Conservation (phyloP, 805 yeast species). For the Yarrowia sp. region DNA sequence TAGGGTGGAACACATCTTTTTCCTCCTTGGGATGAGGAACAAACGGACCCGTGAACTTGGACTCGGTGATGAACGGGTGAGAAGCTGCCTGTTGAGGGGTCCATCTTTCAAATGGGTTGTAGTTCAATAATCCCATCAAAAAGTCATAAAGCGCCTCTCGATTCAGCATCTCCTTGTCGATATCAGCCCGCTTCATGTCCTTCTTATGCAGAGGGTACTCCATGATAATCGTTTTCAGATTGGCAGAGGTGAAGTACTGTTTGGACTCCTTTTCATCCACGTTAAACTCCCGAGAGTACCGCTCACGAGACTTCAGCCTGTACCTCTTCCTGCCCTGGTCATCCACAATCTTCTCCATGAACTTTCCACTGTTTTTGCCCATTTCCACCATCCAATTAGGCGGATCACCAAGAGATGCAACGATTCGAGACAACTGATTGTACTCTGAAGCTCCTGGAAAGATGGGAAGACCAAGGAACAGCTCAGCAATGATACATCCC, state of each 20-base stretch:
- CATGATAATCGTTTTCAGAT: slow-evolving; percentile 68
- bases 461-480: slow-evolving; percentile 85
- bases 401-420: slow-evolving; percentile 77
- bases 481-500: slow-evolving; percentile 88
- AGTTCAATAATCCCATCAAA: slow-evolving; percentile 67
- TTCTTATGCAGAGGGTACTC: slow-evolving; percentile 54
- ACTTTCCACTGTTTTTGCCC: slow-evolving; percentile 79
- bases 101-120: slow-evolving; percentile 93
- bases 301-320: slow-evolving; percentile 50
- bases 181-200: slow-evolving; percentile 36
- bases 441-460: slow-evolving; percentile 95
- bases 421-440: slow-evolving; percentile 80
- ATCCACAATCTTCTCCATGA: slow-evolving; percentile 51
- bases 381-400: slow-evolving; percentile 96
- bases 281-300: slow-evolving; percentile 48
- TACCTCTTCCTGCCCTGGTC: slow-evolving; percentile 41
- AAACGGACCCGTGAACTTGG: slow-evolving; percentile 49
- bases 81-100: slow-evolving; percentile 92
- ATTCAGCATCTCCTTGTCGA: slow-evolving; percentile 71
- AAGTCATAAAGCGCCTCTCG: slow-evolving; percentile 74
- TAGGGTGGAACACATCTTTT: slow-evolving; percentile 18
- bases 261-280: slow-evolving; percentile 74
- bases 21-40: slow-evolving; percentile 32
- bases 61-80: slow-evolving; percentile 84
- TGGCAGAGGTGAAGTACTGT: slow-evolving; percentile 67